Base-by-base conservation (phyloP, 2,329 filamentous ascomycete species). In the Xylogone sp. region DNA sequence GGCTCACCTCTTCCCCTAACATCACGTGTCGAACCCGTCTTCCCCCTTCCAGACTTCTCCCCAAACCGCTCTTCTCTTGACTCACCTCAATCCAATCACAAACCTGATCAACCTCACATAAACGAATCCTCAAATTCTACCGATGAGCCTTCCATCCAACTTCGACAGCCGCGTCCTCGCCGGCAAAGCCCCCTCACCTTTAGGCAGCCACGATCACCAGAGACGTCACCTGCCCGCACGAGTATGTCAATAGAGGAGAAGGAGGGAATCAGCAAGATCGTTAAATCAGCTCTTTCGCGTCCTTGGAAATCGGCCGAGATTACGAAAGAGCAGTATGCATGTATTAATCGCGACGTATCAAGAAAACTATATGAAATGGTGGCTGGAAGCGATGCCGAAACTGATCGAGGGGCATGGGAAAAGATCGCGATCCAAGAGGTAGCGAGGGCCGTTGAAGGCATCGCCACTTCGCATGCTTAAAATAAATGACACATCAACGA, bases 341-440 rank as follows among this genome's bases (percentile, higher is more conserved):
- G 84, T 51, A 96, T 97, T 70, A 97, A 97, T 66, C 86, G 91
- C 56, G 86, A 88, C 54, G 85, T 97, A 29, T 97, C 90, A 42
- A 86, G 90, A 52, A 88, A 87, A 71, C 75, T 99, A 53, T 99
- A 99, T 70, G 90, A 84, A 57, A 79, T 83, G 55, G 75, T 65
- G 42, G 56, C 60, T 5, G 62, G 65, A 34, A 52, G 53, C 46
- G 52, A 58, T 43, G 81, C 88, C 62, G 78, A 86, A 20, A 80
- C 83, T 22, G 81, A 82, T 51, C 81, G 84, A 52, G 81, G 80
- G 57, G 79, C 78, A 45, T 90, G 90, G 79, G 88, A 95, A 71
- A 83, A 79, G 59, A 79, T 90, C 62, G 92, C 91, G 13, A 81
- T 77, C 18, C 81, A 84, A 43, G 91, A 96, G 71, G 93, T 97